phyloP scores from a whole-genome alignment of 441 rosid species.

The Arabidopsis lyrata region DNA sequence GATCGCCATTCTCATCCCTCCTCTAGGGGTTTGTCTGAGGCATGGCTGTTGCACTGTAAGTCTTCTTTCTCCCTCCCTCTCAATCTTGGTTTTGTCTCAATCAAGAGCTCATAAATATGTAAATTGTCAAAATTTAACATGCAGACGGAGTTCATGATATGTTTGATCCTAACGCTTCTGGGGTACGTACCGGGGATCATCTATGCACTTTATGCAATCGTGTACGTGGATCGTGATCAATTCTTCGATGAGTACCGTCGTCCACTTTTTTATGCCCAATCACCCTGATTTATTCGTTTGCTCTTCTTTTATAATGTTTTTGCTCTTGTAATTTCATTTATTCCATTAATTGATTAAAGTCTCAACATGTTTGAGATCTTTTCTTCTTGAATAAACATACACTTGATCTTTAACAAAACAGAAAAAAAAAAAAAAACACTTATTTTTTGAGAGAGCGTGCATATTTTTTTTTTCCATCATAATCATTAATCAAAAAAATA shows the following conservation, averaged over 20 bases:
- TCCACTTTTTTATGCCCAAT: slow-evolving; percentile 57
- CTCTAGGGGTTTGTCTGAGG: slow-evolving; percentile 83
- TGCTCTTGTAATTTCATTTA: not conserved
- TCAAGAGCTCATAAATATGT: not conserved
- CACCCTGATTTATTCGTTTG: slow-evolving; percentile 20
- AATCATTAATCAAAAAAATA: too few relatives aligned
- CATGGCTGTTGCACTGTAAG: slow-evolving; percentile 84
- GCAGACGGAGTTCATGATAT: slow-evolving; percentile 84
- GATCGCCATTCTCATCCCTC: slow-evolving; percentile 82
- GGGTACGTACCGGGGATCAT: slow-evolving; percentile 91
- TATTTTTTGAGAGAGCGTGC: too few relatives aligned
- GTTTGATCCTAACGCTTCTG: slow-evolving; percentile 74
- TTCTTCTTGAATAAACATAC: not conserved
- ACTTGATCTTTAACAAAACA: too few relatives aligned
- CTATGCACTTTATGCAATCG: slow-evolving; percentile 80
- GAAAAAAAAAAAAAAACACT: too few relatives aligned
- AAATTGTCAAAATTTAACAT: slow-evolving; percentile 8
- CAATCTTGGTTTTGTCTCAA: not conserved
- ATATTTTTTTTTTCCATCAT: too few relatives aligned
- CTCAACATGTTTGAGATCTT: not conserved
- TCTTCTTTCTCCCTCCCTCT: not conserved
- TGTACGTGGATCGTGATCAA: slow-evolving; percentile 80
- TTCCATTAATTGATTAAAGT: slow-evolving; percentile 8
- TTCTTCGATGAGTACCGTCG: slow-evolving; percentile 87
- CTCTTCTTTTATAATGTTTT: not conserved